Conservation (phyloP, 768 basidiomycete species). For the Amyloporia xantha region DNA sequence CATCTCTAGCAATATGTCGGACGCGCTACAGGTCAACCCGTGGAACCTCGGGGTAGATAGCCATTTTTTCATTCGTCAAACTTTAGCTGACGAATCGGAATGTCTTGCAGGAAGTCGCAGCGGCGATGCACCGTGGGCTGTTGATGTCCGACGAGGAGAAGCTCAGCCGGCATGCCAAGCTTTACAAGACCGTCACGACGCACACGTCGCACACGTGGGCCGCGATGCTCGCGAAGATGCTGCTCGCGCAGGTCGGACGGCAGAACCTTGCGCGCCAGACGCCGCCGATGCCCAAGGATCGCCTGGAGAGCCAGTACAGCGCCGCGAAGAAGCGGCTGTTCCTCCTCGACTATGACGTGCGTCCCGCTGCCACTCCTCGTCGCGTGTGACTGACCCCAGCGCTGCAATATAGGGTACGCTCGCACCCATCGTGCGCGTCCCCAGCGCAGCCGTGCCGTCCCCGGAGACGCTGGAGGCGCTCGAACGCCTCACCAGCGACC, state of each 20-base stretch:
- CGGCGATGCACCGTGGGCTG: slow-evolving; percentile 85
- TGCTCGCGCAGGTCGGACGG: slow-evolving; percentile 73
- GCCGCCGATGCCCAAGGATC: slow-evolving; percentile 67
- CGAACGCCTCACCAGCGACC: slow-evolving; percentile 64
- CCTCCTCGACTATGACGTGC: slow-evolving; percentile 92
- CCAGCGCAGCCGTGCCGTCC: slow-evolving; percentile 81
- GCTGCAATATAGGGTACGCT: slow-evolving; percentile 74
- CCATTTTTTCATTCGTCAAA: slow-evolving; percentile 2
- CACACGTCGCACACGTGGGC: slow-evolving; percentile 98
- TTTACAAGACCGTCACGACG: slow-evolving; percentile 82
- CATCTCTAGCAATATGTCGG: slow-evolving; percentile 85
- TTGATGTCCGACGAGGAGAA: slow-evolving; percentile 78
- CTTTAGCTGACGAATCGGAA: slow-evolving; percentile 2
- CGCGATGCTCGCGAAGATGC: slow-evolving; percentile 79
- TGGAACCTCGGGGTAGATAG: slow-evolving; percentile 83
- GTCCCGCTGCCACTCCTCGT: slow-evolving; percentile 23
- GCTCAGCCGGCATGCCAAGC: slow-evolving; percentile 57
- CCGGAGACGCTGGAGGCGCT: slow-evolving; percentile 69
- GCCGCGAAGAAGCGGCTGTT: slow-evolving; percentile 78
- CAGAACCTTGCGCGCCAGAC: slow-evolving; percentile 79
- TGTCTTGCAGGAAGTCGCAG: slow-evolving; percentile 64
- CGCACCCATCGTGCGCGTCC: slow-evolving; percentile 93
- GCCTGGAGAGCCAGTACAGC: slow-evolving; percentile 55
- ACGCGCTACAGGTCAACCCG: slow-evolving; percentile 89
- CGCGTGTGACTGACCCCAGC: neutral